These are phyloP conservation scores for Amphirosellinia nigrospora DNA, from an alignment of 495 filamentous ascomycete species.

Conservation along the genomic window DNA sequence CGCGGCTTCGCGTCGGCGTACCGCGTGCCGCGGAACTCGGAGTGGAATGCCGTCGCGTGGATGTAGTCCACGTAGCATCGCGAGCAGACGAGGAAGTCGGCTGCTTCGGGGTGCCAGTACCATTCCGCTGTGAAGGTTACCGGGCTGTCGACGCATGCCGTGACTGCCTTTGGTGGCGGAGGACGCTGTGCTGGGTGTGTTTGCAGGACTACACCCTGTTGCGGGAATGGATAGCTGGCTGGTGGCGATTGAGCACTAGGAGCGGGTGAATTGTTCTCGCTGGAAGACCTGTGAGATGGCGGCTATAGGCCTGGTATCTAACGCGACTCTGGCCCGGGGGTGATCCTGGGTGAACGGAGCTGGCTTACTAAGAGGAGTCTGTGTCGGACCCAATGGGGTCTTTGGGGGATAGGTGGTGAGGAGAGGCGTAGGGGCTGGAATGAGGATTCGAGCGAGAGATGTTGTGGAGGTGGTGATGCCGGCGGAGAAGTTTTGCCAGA, in stretches of 20 bases:
- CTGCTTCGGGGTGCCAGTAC: slow-evolving; percentile 32
- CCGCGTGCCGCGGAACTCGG: slow-evolving; percentile 19
- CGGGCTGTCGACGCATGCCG: slow-evolving; percentile 30
- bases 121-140: slow-evolving; percentile 33
- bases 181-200: background rate
- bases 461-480: background rate
- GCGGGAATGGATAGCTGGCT: background rate
- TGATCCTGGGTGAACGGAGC: background rate
- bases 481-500: background rate
- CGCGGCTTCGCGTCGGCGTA: slow-evolving; percentile 21
- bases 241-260: background rate
- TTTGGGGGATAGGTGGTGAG: slow-evolving; percentile 15
- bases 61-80: slow-evolving; percentile 39
- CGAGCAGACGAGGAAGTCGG: slow-evolving; percentile 37
- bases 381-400: background rate
- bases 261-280: background rate
- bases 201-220: background rate
- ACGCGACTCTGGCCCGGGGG: background rate
- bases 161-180: slow-evolving; percentile 16
- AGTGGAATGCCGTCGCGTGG: slow-evolving; percentile 3
- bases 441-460: background rate
- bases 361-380: background rate
- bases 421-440: background rate
- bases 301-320: background rate
- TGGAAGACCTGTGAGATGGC: background rate